Evolutionary conservation across 805 yeast species (phyloP).

Genomic region (Candida railenensis): DNA sequence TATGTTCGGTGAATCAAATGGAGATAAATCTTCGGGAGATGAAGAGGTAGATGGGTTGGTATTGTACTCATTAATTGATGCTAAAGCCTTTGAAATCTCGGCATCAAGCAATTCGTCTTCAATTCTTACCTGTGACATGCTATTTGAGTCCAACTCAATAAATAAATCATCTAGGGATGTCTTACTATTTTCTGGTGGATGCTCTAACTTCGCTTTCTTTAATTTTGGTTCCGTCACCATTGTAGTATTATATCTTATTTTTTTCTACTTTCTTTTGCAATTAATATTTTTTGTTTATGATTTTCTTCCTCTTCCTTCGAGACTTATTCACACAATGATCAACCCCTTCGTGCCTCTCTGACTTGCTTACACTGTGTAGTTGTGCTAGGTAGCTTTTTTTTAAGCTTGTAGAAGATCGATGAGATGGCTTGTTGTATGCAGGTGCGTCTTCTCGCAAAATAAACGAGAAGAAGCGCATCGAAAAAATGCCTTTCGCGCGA

Average conservation of each 20-base stretch:
- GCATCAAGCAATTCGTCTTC: slow-evolving; percentile 10
- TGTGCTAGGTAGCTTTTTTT: neutral
- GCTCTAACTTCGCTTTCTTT: slow-evolving; percentile 10
- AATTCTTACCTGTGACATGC: neutral
- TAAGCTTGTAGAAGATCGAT: no score
- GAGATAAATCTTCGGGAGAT: slow-evolving; percentile 9
- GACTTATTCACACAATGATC: neutral
- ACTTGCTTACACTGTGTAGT: slow-evolving; percentile 5
- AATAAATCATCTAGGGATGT: slow-evolving; percentile 5
- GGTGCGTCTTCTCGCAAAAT: no score
- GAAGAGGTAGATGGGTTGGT: slow-evolving; percentile 1
- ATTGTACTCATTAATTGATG: slow-evolving; percentile 12
- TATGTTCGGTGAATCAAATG: slow-evolving; percentile 12
- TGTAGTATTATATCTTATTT: no score
- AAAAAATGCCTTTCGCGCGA: no score
- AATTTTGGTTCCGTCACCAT: slow-evolving; percentile 5
- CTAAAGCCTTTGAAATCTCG: slow-evolving; percentile 15
- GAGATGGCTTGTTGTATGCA: no score
- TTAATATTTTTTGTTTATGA: neutral
- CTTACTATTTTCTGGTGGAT: slow-evolving; percentile 7
- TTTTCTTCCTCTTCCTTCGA: neutral
- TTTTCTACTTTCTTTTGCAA: neutral
- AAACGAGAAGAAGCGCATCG: neutral
- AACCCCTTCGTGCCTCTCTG: neutral
- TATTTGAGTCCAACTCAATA: neutral